A percentile compares a stretch with the other conserved stretches of the same genome.
phyloP scores from a whole-genome alignment of 176 grass and related monocot species.

The Oryza longistaminata region DNA sequence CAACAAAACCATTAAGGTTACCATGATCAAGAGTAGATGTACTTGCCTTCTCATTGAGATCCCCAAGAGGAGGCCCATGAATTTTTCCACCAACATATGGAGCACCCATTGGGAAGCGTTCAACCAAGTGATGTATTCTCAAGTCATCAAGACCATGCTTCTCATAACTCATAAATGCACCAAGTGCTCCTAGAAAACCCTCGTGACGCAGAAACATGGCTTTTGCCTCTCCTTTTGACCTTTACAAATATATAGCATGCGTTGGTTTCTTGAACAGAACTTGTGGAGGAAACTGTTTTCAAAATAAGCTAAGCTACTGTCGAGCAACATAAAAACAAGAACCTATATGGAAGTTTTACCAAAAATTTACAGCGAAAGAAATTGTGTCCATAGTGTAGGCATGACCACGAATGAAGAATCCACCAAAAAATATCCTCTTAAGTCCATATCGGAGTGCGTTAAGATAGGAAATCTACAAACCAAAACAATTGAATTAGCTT shows the following conservation, averaged over 20 bases:
- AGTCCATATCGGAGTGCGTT: constrained; percentile 98
- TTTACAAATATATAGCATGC: constrained; percentile 31
- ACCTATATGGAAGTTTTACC: constrained; percentile 51
- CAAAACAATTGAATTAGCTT: constrained; percentile 18
- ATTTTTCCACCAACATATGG: constrained; percentile 93
- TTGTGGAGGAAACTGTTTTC: neutral
- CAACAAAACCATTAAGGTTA: constrained; percentile 12
- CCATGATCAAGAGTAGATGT: constrained; percentile 25
- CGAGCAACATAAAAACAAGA: neutral
- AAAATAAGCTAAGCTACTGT: constrained; percentile 8
- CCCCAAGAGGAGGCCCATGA: constrained; percentile 89
- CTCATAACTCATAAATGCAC: constrained; percentile 98
- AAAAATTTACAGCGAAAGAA: constrained; percentile 97
- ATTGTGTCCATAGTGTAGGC: constrained; percentile 99
- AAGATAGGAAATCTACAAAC: constrained; percentile 84
- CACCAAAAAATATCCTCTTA: constrained; percentile 97
- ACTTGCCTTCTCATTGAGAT: constrained; percentile 94
- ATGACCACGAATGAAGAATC: constrained; percentile 98
- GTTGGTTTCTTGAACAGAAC: constrained; percentile 7
- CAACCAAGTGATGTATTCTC: constrained; percentile 84
- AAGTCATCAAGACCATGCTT: constrained; percentile 96
- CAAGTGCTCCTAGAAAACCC: constrained; percentile 94
- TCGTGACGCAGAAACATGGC: constrained; percentile 99
- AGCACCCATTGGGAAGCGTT: constrained; percentile 98
- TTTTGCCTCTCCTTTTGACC: constrained; percentile 88